These are phyloP conservation scores for Fomitopsis betulina DNA, from an alignment of 1,284 basidiomycete species.

Conservation along the genomic window DNA sequence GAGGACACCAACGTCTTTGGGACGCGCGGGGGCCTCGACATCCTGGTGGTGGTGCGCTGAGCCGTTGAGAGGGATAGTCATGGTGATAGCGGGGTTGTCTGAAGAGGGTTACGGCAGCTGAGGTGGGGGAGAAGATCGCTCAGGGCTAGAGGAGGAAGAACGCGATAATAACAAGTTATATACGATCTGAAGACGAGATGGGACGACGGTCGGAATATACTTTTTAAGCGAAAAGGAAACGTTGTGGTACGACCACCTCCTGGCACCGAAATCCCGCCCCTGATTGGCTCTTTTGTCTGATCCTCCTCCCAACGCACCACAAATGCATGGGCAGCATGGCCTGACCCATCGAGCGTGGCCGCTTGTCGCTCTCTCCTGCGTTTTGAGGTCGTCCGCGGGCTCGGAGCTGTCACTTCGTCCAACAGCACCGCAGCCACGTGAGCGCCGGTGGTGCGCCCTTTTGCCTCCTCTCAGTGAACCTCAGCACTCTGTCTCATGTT, in stretches of 20 bases:
- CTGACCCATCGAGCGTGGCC: background rate
- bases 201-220: conserved; percentile 20
- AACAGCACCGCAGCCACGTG: too few relatives aligned
- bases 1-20: conserved; percentile 90
- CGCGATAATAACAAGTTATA: conserved; percentile 11
- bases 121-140: conserved; percentile 4
- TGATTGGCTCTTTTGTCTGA: conserved; percentile 4
- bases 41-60: conserved; percentile 20
- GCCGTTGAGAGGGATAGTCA: conserved; percentile 28
- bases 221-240: conserved; percentile 8
- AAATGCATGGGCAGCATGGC: background rate
- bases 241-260: conserved; percentile 6
- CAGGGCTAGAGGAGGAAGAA: background rate
- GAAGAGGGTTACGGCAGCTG: background rate
- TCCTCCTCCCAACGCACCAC: background rate
- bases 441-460: background rate
- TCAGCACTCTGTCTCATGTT: background rate
- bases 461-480: background rate
- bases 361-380: background rate
- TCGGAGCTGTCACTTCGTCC: background rate
- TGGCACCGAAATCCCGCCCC: background rate
- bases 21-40: conserved; percentile 43
- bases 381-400: background rate
- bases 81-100: conserved; percentile 10
- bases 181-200: conserved; percentile 14